Evolutionary conservation across 2,329 filamentous ascomycete species (phyloP), one percentile per base, ranked within the genome.

Genomic region (Talaromyces sp.): DNA sequence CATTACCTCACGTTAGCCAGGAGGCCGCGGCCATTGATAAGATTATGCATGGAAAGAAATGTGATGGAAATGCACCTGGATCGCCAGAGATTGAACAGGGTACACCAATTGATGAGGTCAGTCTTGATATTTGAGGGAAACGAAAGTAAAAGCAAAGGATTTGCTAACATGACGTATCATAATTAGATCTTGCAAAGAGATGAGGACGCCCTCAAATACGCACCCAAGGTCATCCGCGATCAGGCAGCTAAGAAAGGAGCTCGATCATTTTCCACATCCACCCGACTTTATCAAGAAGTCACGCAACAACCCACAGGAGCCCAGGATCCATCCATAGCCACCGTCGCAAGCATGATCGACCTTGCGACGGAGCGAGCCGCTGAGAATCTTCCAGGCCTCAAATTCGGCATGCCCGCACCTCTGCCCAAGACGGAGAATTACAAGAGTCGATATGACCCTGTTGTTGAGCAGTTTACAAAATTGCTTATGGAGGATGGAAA

Each of bases 401-500:
- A 93, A 73, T 97, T 92, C 71, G 86, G 85, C 3, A 79, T 91
- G 66, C 92, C 92, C 1, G 79, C 82, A 39, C 78, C 88, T 62
- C 86, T 92, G 59, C 84, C 88, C 9, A 82, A 84, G 62, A 80
- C 82, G 31, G 77, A 82, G 63, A 83, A 91, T 77, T 79, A 93
- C 69, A 90, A 92, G 76, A 82, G 91, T 73, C 86, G 95, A 71
- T 96, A 98, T 73, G 90, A 97, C 73, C 86, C 91, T 1, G 83
- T 97, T 7, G 82, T 98, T 55, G 82, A 89, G 67, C 95, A 97
- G 80, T 83, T 98, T 69, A 96, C 92, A 18, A 93, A 92, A 74
- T 82, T 96, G 69, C 78, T 99, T 66, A 99, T 98, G 93, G 82
- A 83, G 70, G 86, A 98, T 77, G 95, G 95, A 69, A 96, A 97